These are phyloP conservation scores for Suillus plorans DNA, from an alignment of 768 basidiomycete species.

Conservation along the genomic window DNA sequence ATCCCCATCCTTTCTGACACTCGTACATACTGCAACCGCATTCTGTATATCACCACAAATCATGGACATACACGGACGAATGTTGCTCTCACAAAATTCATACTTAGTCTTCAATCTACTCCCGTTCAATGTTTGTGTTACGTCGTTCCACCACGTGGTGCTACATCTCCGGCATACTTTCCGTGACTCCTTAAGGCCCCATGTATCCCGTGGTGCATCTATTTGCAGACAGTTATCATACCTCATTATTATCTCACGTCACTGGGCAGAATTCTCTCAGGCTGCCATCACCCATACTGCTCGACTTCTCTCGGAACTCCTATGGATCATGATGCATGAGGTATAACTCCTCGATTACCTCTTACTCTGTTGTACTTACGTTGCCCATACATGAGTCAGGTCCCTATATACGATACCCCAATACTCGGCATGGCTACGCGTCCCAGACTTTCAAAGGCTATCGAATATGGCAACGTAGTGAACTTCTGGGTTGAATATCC, in stretches of 20 bases:
- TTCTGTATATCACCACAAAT: slow-evolving; percentile 17
- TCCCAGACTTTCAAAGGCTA: slow-evolving; percentile 43
- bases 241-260: neutral
- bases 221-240: slow-evolving; percentile 8
- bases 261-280: slow-evolving; percentile 9
- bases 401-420: slow-evolving; percentile 36
- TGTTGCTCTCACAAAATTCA: neutral
- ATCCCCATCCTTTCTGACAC: slow-evolving; percentile 5
- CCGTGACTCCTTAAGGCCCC: neutral
- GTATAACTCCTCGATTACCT: neutral
- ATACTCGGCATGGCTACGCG: slow-evolving; percentile 47
- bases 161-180: neutral
- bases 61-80: slow-evolving; percentile 18
- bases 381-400: slow-evolving; percentile 17
- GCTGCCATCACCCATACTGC: slow-evolving; percentile 6
- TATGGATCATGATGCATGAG: slow-evolving; percentile 13
- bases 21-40: slow-evolving; percentile 13
- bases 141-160: slow-evolving; percentile 6
- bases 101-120: slow-evolving; percentile 13
- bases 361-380: slow-evolving; percentile 8
- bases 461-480: slow-evolving; percentile 53
- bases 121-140: slow-evolving; percentile 3
- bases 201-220: slow-evolving; percentile 1
- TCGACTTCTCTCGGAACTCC: neutral
- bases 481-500: slow-evolving; percentile 74